phyloP scores from a whole-genome alignment of 1,139 yeast genomes.

The Hyphopichia fennica region DNA sequence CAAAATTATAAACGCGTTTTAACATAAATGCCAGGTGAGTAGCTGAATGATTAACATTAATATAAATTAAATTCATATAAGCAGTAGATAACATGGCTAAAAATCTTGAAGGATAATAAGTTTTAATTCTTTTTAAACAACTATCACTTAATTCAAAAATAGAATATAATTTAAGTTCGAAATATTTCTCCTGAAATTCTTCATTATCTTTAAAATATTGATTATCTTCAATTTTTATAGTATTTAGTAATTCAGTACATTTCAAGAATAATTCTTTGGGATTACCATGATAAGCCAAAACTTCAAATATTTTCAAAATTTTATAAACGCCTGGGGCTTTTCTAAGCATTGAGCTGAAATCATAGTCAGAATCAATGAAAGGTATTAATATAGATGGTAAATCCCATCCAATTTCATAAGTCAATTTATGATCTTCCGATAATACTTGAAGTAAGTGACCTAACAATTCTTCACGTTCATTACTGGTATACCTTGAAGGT shows the following conservation, averaged over 20 bases:
- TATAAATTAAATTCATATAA: slow-evolving; percentile 48
- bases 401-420: slow-evolving; percentile 85
- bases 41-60: slow-evolving; percentile 31
- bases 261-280: slow-evolving; percentile 77
- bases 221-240: slow-evolving; percentile 15
- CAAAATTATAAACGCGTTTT: slow-evolving; percentile 63
- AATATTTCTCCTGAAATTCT: slow-evolving; percentile 29
- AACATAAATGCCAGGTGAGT: slow-evolving; percentile 44
- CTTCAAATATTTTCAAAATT: slow-evolving; percentile 53
- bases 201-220: slow-evolving; percentile 9
- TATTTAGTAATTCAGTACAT: slow-evolving; percentile 58
- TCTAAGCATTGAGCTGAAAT: slow-evolving; percentile 21
- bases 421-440: slow-evolving; percentile 43
- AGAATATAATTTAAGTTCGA: slow-evolving; percentile 61
- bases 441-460: slow-evolving; percentile 35
- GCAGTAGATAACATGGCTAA: slow-evolving; percentile 64
- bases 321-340: slow-evolving; percentile 34
- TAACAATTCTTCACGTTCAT: slow-evolving; percentile 50
- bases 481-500: slow-evolving; percentile 43
- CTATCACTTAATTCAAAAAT: slow-evolving; percentile 60
- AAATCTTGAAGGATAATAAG: slow-evolving; percentile 75
- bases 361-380: slow-evolving; percentile 35
- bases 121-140: slow-evolving; percentile 53
- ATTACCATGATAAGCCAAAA: slow-evolving; percentile 66
- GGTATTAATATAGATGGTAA: slow-evolving; percentile 62